These are phyloP conservation scores for Lactarius trivialis DNA, from an alignment of 768 basidiomycete genomes.

Conservation along the genomic window DNA sequence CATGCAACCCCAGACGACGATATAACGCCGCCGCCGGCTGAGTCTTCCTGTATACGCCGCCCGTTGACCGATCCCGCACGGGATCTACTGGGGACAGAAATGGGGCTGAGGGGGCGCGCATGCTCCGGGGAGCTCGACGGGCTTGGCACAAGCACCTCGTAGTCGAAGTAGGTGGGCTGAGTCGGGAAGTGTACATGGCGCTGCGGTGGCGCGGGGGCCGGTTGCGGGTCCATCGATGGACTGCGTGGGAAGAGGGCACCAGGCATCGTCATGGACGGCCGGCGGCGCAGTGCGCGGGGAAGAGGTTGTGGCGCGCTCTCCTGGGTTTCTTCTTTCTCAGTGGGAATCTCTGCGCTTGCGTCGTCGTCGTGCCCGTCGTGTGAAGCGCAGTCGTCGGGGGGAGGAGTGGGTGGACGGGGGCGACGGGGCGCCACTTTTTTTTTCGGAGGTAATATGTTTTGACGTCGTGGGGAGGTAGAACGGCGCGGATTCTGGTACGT, in stretches of 20 bases:
- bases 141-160: conserved; percentile 5
- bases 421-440: background rate
- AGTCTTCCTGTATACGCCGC: background rate
- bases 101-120: background rate
- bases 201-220: conserved; percentile 24
- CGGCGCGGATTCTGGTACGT: background rate
- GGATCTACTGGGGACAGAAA: background rate
- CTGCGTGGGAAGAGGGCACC: conserved; percentile 74
- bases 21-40: background rate
- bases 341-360: conserved; percentile 22
- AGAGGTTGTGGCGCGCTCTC: conserved; percentile 30
- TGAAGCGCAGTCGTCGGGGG: background rate
- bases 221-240: conserved; percentile 45
- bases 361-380: background rate
- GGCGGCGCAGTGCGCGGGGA: conserved; percentile 33
- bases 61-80: conserved; percentile 3
- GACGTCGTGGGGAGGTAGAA: background rate
- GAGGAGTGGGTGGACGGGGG: background rate
- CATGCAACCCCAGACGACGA: conserved; percentile 11
- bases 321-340: conserved; percentile 16
- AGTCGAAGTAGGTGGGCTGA: conserved; percentile 8
- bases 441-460: background rate
- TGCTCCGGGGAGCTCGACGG: conserved; percentile 15
- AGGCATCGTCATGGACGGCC: conserved; percentile 62
- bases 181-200: conserved; percentile 39